These are phyloP conservation scores for Clonostachys rosea DNA, from an alignment of 2,329 filamentous ascomycete species.

Conservation along the genomic window DNA sequence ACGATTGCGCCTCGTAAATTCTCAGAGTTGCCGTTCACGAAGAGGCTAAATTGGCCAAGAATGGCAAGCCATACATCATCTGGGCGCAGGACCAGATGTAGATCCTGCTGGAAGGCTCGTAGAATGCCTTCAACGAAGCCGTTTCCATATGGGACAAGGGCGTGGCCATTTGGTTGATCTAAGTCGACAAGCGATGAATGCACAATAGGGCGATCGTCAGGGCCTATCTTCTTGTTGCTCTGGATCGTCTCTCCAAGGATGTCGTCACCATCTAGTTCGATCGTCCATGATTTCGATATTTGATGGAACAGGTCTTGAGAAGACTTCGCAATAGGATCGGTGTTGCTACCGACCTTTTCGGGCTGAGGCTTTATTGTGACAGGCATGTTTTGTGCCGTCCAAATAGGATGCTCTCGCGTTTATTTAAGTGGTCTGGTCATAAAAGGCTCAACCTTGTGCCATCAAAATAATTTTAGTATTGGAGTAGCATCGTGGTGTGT, in stretches of 20 bases:
- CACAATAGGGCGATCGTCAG: neutral
- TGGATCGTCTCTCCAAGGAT: too few species aligned
- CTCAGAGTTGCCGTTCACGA: constrained; percentile 39
- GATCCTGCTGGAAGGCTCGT: constrained; percentile 34
- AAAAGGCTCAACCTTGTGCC: too few species aligned
- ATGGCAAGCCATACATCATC: constrained; percentile 51
- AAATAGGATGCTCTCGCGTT: too few species aligned
- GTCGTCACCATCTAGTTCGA: too few species aligned
- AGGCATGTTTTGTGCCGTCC: neutral
- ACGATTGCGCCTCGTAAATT: constrained; percentile 36
- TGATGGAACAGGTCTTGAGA: neutral
- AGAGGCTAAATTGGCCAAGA: constrained; percentile 38
- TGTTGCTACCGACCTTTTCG: neutral
- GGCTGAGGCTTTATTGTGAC: neutral
- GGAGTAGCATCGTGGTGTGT: too few species aligned
- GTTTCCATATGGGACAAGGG: constrained; percentile 13
- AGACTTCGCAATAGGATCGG: neutral
- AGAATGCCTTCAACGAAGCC: constrained; percentile 30
- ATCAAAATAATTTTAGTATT: too few species aligned
- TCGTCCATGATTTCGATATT: too few species aligned
- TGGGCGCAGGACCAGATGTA: constrained; percentile 39
- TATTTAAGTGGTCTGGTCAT: too few species aligned
- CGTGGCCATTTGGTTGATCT: neutral
- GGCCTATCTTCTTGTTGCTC: too few species aligned
- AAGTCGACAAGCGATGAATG: neutral